These are phyloP conservation scores for Vitis rotundifolia DNA, from an alignment of 164 flowering plant species.

Conservation along the genomic window DNA sequence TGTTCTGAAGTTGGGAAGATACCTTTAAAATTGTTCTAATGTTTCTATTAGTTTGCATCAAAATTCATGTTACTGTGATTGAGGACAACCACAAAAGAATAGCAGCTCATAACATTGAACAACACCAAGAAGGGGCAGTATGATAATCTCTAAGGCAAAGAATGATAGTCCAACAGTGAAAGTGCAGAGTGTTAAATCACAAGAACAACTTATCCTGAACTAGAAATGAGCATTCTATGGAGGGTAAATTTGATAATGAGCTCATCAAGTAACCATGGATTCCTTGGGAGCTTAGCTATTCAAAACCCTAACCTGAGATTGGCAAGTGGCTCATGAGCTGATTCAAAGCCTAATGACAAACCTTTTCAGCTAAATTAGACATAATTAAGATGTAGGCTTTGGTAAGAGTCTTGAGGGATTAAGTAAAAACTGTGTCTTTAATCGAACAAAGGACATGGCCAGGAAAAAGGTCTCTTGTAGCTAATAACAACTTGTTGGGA, in stretches of 20 bases:
- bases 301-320: background rate
- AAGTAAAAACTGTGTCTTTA: too few species aligned
- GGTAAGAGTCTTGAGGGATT: too few species aligned
- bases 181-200: background rate
- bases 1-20: background rate
- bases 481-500: background rate
- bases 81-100: background rate
- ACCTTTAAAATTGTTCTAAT: too few species aligned
- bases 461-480: too few species aligned
- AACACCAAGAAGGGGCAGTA: background rate
- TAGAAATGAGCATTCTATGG: background rate
- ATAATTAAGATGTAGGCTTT: too few species aligned
- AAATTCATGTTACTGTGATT: background rate
- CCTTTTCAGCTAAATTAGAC: too few species aligned
- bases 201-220: background rate
- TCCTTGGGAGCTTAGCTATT: background rate
- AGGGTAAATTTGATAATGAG: background rate
- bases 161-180: background rate
- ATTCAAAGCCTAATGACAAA: too few species aligned
- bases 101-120: background rate
- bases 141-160: background rate
- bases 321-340: background rate
- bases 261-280: background rate
- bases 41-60: too few species aligned
- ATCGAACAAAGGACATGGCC: too few species aligned